phyloP scores from a whole-genome alignment of 208 protist species.

The Trypanosoma scelopori region DNA sequence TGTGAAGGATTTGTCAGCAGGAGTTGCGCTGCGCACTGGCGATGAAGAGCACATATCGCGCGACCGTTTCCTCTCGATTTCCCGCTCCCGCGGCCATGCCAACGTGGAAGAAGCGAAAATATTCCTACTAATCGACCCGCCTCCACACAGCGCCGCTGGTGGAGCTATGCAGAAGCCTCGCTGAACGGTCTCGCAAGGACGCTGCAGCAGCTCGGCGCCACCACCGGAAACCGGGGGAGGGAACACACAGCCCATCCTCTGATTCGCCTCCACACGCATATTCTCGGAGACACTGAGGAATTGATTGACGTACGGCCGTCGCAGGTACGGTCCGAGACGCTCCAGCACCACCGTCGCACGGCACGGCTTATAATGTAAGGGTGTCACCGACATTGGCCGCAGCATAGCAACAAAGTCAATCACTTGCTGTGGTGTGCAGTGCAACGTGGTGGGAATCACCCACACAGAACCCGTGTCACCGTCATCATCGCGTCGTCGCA shows the following conservation, averaged over 20 bases:
- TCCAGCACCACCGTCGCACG: constrained; percentile 43
- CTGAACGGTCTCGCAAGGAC: neutral
- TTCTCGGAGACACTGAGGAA: constrained; percentile 13
- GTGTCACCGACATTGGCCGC: constrained; percentile 56
- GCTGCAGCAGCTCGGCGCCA: neutral
- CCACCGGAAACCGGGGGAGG: neutral
- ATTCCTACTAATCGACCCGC: too few species aligned
- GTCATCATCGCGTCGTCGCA: constrained; percentile 28
- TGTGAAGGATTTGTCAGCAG: neutral
- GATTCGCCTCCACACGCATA: neutral
- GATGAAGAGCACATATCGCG: neutral
- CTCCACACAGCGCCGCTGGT: neutral
- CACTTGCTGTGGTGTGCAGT: constrained; percentile 70
- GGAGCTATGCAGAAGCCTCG: constrained; percentile 1
- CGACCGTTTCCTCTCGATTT: neutral
- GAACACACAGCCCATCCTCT: neutral
- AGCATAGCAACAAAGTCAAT: constrained; percentile 69
- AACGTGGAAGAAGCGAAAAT: neutral
- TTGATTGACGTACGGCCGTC: constrained; percentile 42
- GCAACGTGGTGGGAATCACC: constrained; percentile 69
- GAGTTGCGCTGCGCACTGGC: neutral
- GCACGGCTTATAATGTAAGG: constrained; percentile 61
- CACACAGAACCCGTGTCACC: constrained; percentile 32
- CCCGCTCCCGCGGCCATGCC: neutral
- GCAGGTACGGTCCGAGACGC: constrained; percentile 58